These are phyloP conservation scores for Agrostemma githago DNA, from an alignment of 148 eudicot species.

Conservation along the genomic window DNA sequence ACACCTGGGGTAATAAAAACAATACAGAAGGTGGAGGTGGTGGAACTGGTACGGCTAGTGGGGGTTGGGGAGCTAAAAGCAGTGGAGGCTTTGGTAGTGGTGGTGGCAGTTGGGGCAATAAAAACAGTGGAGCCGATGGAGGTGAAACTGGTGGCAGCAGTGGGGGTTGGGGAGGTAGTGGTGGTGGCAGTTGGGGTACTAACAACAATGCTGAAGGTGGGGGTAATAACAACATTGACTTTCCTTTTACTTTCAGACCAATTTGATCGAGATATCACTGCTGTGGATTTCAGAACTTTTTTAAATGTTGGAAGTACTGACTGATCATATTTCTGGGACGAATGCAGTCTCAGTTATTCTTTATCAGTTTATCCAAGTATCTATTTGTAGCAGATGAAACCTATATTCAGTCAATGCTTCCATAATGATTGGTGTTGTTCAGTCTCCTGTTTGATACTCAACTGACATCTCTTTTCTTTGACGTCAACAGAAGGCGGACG, in stretches of 20 bases:
- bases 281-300: background rate
- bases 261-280: background rate
- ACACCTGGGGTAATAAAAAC: background rate
- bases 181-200: background rate
- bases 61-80: background rate
- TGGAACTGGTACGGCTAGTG: background rate
- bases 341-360: background rate
- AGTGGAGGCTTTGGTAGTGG: background rate
- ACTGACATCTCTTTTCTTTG: background rate
- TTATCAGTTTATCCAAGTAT: background rate
- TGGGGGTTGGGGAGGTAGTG: background rate
- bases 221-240: background rate
- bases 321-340: background rate
- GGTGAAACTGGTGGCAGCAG: background rate
- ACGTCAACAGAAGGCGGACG: conserved; percentile 36
- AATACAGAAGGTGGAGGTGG: background rate
- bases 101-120: background rate
- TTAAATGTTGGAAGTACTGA: background rate
- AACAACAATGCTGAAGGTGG: background rate
- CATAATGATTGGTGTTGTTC: background rate
- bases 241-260: background rate
- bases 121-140: background rate
- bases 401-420: background rate
- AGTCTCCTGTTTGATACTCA: background rate
- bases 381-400: background rate